Evolutionary conservation across 2,329 filamentous ascomycete genomes (phyloP), one percentile per base, ranked within the genome.

Genomic region (Monosporascus ibericus): DNA sequence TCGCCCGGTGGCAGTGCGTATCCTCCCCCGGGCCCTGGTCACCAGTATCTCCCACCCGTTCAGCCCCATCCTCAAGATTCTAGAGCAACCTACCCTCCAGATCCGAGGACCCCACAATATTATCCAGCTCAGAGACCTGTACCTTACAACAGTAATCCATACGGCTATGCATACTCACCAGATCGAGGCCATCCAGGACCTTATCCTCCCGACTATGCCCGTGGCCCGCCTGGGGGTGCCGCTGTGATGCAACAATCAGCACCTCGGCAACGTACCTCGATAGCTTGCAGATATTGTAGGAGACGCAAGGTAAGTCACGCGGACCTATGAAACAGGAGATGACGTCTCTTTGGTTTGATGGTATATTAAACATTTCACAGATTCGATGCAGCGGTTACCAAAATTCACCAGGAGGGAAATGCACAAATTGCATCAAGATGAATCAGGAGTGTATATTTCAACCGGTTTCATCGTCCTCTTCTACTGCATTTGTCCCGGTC

Each of bases 391-490:
- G 79, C 55, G 80, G 80, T 27, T 82, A 82, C 56, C 76, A 80
- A 53, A 81, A 79, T 55, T 79, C 78, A 0, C 76, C 77, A 0
- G 80, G 80, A 20, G 80, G 80, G 11, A 81, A 82, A 57, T 84
- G 80, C 58, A 76, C 79, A 51, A 84, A 83, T 59, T 84, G 80
- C 60, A 78, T 80, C 39, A 79, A 81, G 56, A 81, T 82, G 69
- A 80, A 80, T 48, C 81, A 83, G 58, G 80, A 84, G 55, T 84
- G 80, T 54, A 74, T 83, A 15, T 83, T 84, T 54, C 80, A 83
- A 60, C 80, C 80, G 0, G 80, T 83, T 1, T 81, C 77, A 4
- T 78, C 76, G 0, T 76, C 78, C 11, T 75, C 76, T 39, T 78
- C 77, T 5, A 80, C 79, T 1, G 79, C 80, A 1, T 83, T 83